Base-by-base conservation (phyloP, 2,329 filamentous ascomycete genomes). In the Trichoderma atrobrunneum region DNA sequence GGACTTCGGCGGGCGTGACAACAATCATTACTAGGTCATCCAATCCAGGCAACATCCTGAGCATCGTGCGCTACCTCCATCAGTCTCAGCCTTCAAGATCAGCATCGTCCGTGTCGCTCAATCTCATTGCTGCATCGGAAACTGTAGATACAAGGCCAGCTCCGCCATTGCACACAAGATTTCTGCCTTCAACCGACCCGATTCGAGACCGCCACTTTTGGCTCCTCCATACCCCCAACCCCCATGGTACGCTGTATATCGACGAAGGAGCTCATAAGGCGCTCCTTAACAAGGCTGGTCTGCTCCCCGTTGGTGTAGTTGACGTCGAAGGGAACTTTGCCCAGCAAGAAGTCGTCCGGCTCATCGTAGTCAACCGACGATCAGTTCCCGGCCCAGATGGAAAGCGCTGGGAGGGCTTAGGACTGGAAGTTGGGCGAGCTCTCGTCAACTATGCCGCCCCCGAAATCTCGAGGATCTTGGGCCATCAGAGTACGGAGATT, bases 181-280 rank as follows among this genome's bases (percentile, higher is more conserved):
- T 99, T 85, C 86, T 97, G 14, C 94, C 95, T 0, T 94, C 94
- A 11, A 85, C 88, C 0, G 90, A 93, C 30, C 95, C 95, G 1
- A 96, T 98, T 73, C 91, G 94, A 71, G 96, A 98, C 80, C 92
- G 95, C 74, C 94, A 96, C 79, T 98, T 99, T 86, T 99, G 96
- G 96, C 91, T 99, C 63, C 87, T 98, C 0, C 94, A 99, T 82
- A 96, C 95, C 11, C 89, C 98, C 12, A 91, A 91, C 28, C 94
- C 96, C 0, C 95, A 97, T 78, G 96, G 96, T 16, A 97, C 92
- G 2, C 80, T 99, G 30, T 98, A 93, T 83, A 97, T 99, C 77
- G 96, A 99, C 84, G 85, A 89, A n/a, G 96, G 96, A 56, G 95
- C 95, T 4, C 91, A 94, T 82, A 85, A 87, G 39, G 96, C 95